These are phyloP conservation scores for Heterobasidion parviporum DNA, from an alignment of 1,284 basidiomycete species.

Conservation along the genomic window DNA sequence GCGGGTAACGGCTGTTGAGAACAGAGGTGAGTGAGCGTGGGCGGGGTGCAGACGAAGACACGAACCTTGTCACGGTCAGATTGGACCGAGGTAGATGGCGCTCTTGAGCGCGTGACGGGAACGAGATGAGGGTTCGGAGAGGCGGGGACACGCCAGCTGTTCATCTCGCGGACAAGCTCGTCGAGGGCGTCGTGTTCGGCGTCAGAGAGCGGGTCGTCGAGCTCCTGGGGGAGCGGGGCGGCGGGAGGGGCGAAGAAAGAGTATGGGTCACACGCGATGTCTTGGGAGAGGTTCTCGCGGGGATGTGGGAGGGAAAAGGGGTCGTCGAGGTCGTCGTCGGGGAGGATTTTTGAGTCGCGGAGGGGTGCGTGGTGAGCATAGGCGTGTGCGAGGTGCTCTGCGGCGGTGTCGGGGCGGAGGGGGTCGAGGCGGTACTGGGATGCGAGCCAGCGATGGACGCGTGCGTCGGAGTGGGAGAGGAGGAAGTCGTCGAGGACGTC, in stretches of 20 bases:
- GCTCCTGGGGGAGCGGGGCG: background rate
- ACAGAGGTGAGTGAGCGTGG: background rate
- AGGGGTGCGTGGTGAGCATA: conserved; percentile 10
- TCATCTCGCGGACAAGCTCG: conserved; percentile 12
- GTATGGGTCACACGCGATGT: too few relatives aligned
- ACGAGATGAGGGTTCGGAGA: background rate
- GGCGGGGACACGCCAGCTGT: conserved; percentile 9
- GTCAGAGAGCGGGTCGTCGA: background rate
- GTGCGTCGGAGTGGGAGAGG: background rate
- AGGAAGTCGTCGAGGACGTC: background rate
- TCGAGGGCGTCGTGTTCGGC: conserved; percentile 10
- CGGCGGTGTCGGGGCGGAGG: conserved; percentile 5
- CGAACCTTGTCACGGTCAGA: conserved; percentile 12
- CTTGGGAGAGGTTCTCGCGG: background rate
- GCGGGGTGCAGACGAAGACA: background rate
- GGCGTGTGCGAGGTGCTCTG: conserved; percentile 1
- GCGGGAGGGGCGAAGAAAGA: background rate
- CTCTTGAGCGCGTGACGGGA: background rate
- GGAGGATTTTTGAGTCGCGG: conserved; percentile 14
- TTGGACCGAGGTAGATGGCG: background rate
- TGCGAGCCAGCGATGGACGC: conserved; percentile 12
- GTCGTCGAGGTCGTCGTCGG: conserved; percentile 9
- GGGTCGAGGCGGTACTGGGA: conserved; percentile 12
- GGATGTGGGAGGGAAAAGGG: conserved; percentile 4
- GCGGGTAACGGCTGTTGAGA: background rate